Conservation (phyloP, 2,329 filamentous ascomycete genomes). For the Gaeumannomyces tritici region DNA sequence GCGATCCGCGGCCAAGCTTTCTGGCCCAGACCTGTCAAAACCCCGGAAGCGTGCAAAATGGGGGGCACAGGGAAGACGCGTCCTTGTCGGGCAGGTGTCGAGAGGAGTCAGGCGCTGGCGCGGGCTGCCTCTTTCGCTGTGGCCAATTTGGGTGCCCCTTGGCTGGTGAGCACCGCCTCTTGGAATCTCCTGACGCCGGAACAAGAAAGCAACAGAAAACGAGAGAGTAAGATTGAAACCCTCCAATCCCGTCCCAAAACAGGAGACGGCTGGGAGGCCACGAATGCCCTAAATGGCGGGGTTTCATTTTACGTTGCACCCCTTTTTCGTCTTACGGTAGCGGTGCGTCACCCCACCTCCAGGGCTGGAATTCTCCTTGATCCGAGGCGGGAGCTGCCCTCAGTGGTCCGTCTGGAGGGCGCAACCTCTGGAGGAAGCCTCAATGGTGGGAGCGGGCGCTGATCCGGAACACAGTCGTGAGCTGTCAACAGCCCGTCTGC, state of each 20-base stretch:
- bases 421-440: not conserved
- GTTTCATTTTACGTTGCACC: not conserved
- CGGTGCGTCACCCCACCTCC: not conserved
- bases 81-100: not conserved
- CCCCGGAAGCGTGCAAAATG: not conserved
- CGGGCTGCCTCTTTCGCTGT: not conserved
- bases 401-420: not conserved
- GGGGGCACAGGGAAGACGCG: not conserved
- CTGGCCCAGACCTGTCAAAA: not conserved
- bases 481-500: not conserved
- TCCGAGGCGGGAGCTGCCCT: not conserved
- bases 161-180: not conserved
- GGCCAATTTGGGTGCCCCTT: too few relatives aligned
- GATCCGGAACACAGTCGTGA: too few relatives aligned
- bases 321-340: not conserved
- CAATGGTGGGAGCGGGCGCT: too few relatives aligned
- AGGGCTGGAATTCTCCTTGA: not conserved
- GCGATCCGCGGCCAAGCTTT: not conserved
- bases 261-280: not conserved
- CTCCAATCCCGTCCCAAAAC: not conserved
- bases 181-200: not conserved
- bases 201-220: not conserved
- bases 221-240: not conserved
- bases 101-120: not conserved
- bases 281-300: not conserved